Percentiles rank a stretch among this genome's conserved stretches.
phyloP scores from a whole-genome alignment of 2,329 filamentous ascomycete genomes.

The Verticillium zaregamsianum region DNA sequence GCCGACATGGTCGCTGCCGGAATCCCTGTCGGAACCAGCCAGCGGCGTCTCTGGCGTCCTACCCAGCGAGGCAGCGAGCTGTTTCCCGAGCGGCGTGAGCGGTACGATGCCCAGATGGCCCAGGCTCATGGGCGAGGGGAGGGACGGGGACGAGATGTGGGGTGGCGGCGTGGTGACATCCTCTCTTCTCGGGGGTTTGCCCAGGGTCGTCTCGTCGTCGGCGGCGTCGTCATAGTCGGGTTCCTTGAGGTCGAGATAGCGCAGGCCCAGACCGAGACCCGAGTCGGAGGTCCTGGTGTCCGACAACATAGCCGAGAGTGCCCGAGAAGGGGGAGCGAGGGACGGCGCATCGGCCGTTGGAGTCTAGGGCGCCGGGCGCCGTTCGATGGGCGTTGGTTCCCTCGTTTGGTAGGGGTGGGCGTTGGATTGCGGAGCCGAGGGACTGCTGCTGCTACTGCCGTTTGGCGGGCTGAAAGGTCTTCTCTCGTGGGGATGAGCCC shows the following conservation, averaged over 20 bases:
- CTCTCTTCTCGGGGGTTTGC: not conserved
- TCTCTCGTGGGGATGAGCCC: not conserved
- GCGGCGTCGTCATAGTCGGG: not conserved
- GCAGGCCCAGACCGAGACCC: not conserved
- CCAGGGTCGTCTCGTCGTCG: not conserved
- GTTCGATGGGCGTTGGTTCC: not conserved
- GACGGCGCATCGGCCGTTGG: not conserved
- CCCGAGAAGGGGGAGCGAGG: not conserved
- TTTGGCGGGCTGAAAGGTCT: not conserved
- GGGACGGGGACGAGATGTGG: slow-evolving; percentile 16
- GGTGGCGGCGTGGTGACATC: slow-evolving; percentile 10
- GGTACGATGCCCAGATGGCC: slow-evolving; percentile 24
- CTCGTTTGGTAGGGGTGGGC: not conserved
- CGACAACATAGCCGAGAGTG: slow-evolving; percentile 1
- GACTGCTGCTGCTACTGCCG: not conserved
- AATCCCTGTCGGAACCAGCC: not conserved
- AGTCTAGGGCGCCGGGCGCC: not conserved
- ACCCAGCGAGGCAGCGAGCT: slow-evolving; percentile 17
- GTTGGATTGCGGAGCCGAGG: not conserved
- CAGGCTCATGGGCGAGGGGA: slow-evolving; percentile 20
- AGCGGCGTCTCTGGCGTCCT: slow-evolving; percentile 7
- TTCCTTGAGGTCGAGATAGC: not conserved
- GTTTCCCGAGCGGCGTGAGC: slow-evolving; percentile 25
- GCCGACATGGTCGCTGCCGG: slow-evolving; percentile 7
- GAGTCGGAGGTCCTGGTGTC: not conserved